Conservation (phyloP, 768 basidiomycete genomes). For the Naganishia kalamii region DNA sequence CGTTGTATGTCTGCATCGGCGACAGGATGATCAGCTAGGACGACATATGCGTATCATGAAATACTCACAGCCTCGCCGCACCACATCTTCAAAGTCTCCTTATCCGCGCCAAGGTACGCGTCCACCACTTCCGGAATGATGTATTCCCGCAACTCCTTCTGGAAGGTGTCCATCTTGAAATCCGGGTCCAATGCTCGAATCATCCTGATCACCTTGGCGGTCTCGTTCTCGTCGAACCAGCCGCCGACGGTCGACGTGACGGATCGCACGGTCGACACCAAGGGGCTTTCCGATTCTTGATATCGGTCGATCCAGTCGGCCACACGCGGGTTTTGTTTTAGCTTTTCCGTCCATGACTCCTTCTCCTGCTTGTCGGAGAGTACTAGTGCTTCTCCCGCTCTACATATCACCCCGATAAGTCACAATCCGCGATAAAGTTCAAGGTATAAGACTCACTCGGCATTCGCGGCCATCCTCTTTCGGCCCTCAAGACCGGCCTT, state of each 20-base stretch:
- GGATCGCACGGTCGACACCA: conserved; percentile 70
- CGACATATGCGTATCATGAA: background rate
- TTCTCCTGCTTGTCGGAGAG: conserved; percentile 49
- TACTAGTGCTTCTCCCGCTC: conserved; percentile 74
- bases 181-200: conserved; percentile 82
- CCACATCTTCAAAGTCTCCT: conserved; percentile 78
- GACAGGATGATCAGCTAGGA: background rate
- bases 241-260: conserved; percentile 79
- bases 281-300: conserved; percentile 87
- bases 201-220: conserved; percentile 81
- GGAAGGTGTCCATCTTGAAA: conserved; percentile 79
- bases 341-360: conserved; percentile 29
- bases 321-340: conserved; percentile 37
- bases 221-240: conserved; percentile 91
- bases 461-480: conserved; percentile 62
- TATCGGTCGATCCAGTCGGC: conserved; percentile 53
- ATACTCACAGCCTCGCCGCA: conserved; percentile 84
- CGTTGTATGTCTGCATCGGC: conserved; percentile 73
- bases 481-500: conserved; percentile 69
- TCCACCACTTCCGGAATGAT: conserved; percentile 97
- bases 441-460: conserved; percentile 56
- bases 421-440: background rate
- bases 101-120: conserved; percentile 85
- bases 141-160: conserved; percentile 86
- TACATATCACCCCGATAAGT: conserved; percentile 47